These are phyloP conservation scores for Aspergillus ochraceus DNA, from an alignment of 2,329 filamentous ascomycete genomes.

Conservation along the genomic window DNA sequence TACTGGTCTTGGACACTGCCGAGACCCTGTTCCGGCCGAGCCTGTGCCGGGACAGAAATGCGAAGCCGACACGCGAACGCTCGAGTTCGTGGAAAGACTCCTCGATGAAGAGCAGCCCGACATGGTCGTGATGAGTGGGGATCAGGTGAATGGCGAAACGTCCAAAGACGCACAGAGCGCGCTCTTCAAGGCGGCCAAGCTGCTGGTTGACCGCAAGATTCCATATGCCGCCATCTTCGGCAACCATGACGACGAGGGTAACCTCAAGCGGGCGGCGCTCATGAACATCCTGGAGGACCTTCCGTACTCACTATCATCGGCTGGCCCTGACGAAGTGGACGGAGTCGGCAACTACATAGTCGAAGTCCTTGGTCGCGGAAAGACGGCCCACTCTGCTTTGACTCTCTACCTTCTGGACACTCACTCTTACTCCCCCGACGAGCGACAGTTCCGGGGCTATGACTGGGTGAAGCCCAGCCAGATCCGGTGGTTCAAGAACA, in stretches of 20 bases:
- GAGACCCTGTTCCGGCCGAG: conserved; percentile 77
- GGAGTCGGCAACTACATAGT: conserved; percentile 95
- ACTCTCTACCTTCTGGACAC: conserved; percentile 96
- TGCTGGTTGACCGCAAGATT: conserved; percentile 82
- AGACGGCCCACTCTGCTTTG: conserved; percentile 80
- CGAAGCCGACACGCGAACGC: conserved; percentile 85
- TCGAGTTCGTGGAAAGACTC: conserved; percentile 82
- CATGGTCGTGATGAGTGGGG: conserved; percentile 85
- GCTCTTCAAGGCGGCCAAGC: conserved; percentile 86
- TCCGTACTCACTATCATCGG: conserved; percentile 82
- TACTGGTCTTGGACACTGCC: conserved; percentile 81
- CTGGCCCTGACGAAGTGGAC: conserved; percentile 79
- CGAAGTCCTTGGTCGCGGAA: conserved; percentile 79
- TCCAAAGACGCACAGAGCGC: conserved; percentile 88
- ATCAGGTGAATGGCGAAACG: conserved; percentile 93
- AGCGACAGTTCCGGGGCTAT: conserved; percentile 85
- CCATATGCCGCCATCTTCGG: conserved; percentile 94
- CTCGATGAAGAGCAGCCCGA: conserved; percentile 93
- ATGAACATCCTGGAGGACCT: conserved; percentile 86
- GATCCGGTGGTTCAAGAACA: conserved; percentile 90
- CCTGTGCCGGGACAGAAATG: conserved; percentile 71
- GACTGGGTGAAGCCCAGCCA: conserved; percentile 96
- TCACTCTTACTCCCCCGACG: conserved; percentile 87
- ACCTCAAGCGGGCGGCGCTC: conserved; percentile 71
- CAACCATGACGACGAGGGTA: conserved; percentile 93